Percentiles rank a stretch among this genome's conserved stretches.
These are phyloP conservation scores for Chaetomium olivaceum DNA, from an alignment of 2,329 filamentous ascomycete genomes.

Conservation along the genomic window DNA sequence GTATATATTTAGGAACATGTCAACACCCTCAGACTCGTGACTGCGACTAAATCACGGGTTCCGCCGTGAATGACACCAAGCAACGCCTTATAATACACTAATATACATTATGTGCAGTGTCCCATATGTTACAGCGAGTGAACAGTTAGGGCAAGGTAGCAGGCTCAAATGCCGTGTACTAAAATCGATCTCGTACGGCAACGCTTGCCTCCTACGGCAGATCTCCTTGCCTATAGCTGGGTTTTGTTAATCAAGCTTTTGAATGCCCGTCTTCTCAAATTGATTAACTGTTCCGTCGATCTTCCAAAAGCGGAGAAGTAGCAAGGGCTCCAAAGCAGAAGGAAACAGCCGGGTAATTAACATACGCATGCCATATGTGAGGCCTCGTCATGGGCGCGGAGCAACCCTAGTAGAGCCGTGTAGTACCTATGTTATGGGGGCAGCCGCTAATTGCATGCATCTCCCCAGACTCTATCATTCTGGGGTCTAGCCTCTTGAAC, in stretches of 20 bases:
- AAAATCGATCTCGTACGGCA: too few relatives aligned
- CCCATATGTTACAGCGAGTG: too few relatives aligned
- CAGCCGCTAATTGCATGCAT: background rate
- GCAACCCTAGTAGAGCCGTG: background rate
- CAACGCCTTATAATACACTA: too few relatives aligned
- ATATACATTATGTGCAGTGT: too few relatives aligned
- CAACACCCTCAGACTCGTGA: too few relatives aligned
- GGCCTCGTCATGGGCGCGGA: slow-evolving; percentile 7
- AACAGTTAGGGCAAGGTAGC: too few relatives aligned
- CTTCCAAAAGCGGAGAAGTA: background rate
- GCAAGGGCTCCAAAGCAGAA: background rate
- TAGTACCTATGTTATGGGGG: background rate
- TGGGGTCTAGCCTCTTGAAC: too few relatives aligned
- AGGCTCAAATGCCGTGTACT: background rate
- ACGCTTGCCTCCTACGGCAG: too few relatives aligned
- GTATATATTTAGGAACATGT: too few relatives aligned
- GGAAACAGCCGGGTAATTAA: slow-evolving; percentile 6
- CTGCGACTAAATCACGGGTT: too few relatives aligned
- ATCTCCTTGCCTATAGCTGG: slow-evolving; percentile 2
- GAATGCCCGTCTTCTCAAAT: background rate
- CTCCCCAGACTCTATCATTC: background rate
- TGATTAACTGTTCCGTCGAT: slow-evolving; percentile 7
- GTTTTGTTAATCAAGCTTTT: slow-evolving; percentile 1
- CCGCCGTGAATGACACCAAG: too few relatives aligned
- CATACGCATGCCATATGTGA: slow-evolving; percentile 5